phyloP scores from a whole-genome alignment of 1,284 basidiomycete genomes.

The Coriolopsis trogii region DNA sequence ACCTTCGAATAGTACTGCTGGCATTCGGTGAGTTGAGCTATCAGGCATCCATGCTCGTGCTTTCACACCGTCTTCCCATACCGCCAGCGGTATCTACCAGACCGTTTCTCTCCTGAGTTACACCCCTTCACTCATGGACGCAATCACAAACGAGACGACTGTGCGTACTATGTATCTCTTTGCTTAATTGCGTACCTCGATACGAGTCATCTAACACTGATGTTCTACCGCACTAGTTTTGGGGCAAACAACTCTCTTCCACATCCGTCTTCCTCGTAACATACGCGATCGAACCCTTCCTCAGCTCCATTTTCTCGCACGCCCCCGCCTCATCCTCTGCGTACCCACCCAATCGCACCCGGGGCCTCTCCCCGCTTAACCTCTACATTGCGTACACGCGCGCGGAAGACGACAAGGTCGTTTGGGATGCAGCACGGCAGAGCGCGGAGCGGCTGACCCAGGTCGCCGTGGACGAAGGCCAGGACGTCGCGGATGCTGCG shows the following conservation, averaged over 20 bases:
- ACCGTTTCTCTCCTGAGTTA: constrained; percentile 49
- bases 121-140: constrained; percentile 44
- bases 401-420: constrained; percentile 37
- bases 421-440: constrained; percentile 42
- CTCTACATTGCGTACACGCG: constrained; percentile 49
- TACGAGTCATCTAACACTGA: background rate
- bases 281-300: constrained; percentile 61
- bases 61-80: too few relatives aligned
- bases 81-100: constrained; percentile 42
- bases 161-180: constrained; percentile 36
- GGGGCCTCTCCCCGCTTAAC: constrained; percentile 47
- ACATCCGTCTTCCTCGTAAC: constrained; percentile 37
- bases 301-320: constrained; percentile 46
- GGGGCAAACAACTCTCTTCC: constrained; percentile 28
- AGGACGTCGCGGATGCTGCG: constrained; percentile 41
- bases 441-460: constrained; percentile 42
- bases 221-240: constrained; percentile 25
- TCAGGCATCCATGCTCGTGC: too few relatives aligned
- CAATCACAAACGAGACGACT: constrained; percentile 50
- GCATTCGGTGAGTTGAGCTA: constrained; percentile 39
- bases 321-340: constrained; percentile 40
- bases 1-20: constrained; percentile 43
- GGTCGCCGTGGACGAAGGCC: constrained; percentile 46
- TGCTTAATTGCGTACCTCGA: background rate
- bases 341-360: constrained; percentile 48